phyloP scores from a whole-genome alignment of 352 stramenopile species.

The Phytophthora sojae region DNA sequence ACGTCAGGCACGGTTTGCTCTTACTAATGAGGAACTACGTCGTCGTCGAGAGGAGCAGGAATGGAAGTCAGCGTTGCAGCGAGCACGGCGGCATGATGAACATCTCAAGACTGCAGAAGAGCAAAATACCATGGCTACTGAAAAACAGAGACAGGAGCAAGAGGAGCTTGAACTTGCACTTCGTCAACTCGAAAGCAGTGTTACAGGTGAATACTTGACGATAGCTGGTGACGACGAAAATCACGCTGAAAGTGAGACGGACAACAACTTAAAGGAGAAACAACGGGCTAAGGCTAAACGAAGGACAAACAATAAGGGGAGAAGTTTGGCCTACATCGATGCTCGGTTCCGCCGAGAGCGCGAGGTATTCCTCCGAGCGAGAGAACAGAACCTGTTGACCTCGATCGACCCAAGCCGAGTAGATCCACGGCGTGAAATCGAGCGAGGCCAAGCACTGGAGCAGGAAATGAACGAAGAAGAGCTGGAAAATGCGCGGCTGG shows the following conservation, averaged over 20 bases:
- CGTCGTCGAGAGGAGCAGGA: constrained; percentile 67
- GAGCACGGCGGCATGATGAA: constrained; percentile 51
- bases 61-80: constrained; percentile 68
- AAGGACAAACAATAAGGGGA: constrained; percentile 33
- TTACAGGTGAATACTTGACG: constrained; percentile 66
- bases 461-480: constrained; percentile 60
- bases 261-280: constrained; percentile 17
- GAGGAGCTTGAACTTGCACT: constrained; percentile 53
- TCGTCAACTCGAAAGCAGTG: constrained; percentile 52
- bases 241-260: constrained; percentile 11
- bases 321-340: constrained; percentile 64
- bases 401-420: constrained; percentile 45
- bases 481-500: constrained; percentile 49
- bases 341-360: constrained; percentile 66
- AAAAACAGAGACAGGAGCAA: constrained; percentile 39
- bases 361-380: constrained; percentile 56
- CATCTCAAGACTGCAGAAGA: constrained; percentile 34
- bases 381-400: constrained; percentile 45
- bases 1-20: constrained; percentile 36
- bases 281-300: not conserved
- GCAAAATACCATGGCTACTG: constrained; percentile 16
- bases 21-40: constrained; percentile 54
- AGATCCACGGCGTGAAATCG: constrained; percentile 51
- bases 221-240: constrained; percentile 25
- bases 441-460: constrained; percentile 46